Evolutionary conservation across 306 rosid species (phyloP).

Genomic region (Cucurbita argyrosperma): DNA sequence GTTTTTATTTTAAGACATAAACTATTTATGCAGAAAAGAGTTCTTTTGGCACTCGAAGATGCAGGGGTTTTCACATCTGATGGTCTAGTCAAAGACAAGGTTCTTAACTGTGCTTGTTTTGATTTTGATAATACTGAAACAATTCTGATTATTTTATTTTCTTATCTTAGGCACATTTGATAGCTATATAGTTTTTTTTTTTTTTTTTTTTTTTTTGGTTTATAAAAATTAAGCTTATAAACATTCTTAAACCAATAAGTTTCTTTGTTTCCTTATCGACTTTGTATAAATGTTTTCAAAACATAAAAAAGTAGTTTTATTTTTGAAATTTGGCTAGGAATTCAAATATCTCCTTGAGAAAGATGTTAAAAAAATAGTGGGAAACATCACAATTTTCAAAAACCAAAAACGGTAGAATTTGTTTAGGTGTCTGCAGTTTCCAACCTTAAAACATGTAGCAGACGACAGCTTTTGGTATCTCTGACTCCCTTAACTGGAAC

Average conservation of each 20-base stretch:
- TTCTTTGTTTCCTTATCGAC: no score
- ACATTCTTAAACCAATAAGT: no score
- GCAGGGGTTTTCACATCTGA: conserved; percentile 89
- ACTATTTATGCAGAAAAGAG: conserved; percentile 55
- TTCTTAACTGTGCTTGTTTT: conserved; percentile 7
- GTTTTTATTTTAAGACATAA: neutral
- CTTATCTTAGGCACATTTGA: neutral
- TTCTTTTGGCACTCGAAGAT: conserved; percentile 71
- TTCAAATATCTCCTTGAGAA: no score
- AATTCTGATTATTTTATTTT: neutral
- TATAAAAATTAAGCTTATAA: no score
- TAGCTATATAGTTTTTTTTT: no score
- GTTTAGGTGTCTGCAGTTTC: neutral
- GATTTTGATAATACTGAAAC: neutral
- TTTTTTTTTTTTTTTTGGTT: no score
- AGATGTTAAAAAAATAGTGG: no score
- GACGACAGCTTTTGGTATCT: neutral
- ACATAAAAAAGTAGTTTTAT: no score
- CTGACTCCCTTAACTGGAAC: neutral
- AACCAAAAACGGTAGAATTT: neutral
- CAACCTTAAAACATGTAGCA: neutral
- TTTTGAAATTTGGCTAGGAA: no score
- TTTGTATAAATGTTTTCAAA: no score
- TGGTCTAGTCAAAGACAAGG: conserved; percentile 91
- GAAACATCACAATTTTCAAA: no score